Evolutionary conservation across 2,329 filamentous ascomycete genomes (phyloP).

Genomic region (Neopestalotiopsis sp.): DNA sequence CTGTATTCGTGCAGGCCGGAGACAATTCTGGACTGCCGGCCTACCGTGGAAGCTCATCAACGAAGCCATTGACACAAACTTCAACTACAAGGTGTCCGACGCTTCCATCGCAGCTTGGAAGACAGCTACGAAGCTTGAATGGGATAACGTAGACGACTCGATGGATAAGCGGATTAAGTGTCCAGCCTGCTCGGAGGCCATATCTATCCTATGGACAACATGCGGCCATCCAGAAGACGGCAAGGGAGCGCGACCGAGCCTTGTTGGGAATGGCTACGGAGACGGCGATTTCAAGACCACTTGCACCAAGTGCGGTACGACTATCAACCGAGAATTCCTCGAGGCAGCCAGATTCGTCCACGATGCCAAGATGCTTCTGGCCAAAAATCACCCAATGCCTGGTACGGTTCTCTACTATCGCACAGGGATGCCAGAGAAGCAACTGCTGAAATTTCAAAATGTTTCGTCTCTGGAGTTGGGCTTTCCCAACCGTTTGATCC

Average conservation of each 20-base stretch:
- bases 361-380: constrained; percentile 57
- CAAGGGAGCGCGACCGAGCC: constrained; percentile 37
- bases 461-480: constrained; percentile 38
- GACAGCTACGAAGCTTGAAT: constrained; percentile 52
- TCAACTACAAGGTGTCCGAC: constrained; percentile 58
- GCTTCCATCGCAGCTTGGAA: constrained; percentile 53
- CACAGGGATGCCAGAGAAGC: constrained; percentile 52
- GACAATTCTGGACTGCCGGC: constrained; percentile 63
- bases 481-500: constrained; percentile 66
- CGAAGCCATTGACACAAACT: constrained; percentile 60
- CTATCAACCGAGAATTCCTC: constrained; percentile 62
- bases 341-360: constrained; percentile 64
- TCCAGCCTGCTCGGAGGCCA: constrained; percentile 51
- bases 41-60: constrained; percentile 71
- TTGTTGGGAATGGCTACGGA: constrained; percentile 62
- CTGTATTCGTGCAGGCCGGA: constrained; percentile 62
- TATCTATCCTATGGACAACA: constrained; percentile 66
- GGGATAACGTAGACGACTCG: constrained; percentile 64
- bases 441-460: constrained; percentile 27
- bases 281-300: constrained; percentile 56
- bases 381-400: constrained; percentile 60
- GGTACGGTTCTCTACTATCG: constrained; percentile 66
- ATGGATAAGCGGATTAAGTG: constrained; percentile 56
- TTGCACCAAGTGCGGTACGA: constrained; percentile 57
- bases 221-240: constrained; percentile 43